Conservation (phyloP, 257 asterid genomes). For the Perilla frutescens region DNA sequence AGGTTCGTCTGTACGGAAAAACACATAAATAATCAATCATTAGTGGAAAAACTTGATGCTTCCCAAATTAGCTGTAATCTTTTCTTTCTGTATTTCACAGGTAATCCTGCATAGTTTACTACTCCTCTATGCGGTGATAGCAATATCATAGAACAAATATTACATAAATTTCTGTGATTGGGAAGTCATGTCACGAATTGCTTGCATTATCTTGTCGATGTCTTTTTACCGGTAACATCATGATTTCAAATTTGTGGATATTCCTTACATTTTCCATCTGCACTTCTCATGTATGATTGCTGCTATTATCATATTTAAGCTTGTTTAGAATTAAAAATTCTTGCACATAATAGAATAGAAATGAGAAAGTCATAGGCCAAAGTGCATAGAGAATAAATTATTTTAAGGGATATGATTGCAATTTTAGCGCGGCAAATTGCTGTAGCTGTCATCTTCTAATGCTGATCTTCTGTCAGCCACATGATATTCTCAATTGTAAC, state of each 20-base stretch:
- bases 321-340: not conserved
- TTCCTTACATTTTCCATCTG: not conserved
- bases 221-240: no score
- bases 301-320: not conserved
- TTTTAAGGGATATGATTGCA: not conserved
- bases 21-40: no score
- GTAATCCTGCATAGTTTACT: no score
- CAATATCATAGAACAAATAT: conserved; percentile 1
- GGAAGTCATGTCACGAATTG: conserved; percentile 14
- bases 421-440: not conserved
- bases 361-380: not conserved
- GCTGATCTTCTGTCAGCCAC: not conserved
- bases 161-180: not conserved
- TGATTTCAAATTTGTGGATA: no score
- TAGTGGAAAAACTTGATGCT: no score
- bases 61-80: no score
- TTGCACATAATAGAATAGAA: not conserved
- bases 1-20: not conserved
- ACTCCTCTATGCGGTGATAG: not conserved
- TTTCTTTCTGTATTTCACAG: no score
- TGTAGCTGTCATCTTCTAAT: conserved; percentile 3
- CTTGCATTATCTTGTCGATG: not conserved
- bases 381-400: not conserved
- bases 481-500: conserved; percentile 4
- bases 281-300: not conserved